Percentiles rank a stretch among this genome's conserved stretches.
phyloP scores from a whole-genome alignment of 257 asterid genomes.

The Solanum paucissectum region DNA sequence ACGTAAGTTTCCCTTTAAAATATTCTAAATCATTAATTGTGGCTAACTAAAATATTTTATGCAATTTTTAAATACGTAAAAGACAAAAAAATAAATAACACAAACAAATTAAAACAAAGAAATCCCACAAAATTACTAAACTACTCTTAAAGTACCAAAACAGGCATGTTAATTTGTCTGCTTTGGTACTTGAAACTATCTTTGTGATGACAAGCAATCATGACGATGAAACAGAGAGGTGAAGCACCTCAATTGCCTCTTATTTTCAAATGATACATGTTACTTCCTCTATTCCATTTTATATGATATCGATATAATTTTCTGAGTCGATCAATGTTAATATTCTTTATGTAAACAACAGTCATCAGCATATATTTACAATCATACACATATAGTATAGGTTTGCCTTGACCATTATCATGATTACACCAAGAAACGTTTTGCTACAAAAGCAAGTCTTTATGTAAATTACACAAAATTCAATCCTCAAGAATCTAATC shows the following conservation, averaged over 20 bases:
- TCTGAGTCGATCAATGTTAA: background rate
- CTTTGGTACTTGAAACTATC: background rate
- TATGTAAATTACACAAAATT: slow-evolving; percentile 2
- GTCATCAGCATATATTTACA: background rate
- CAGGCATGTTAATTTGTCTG: background rate
- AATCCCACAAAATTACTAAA: background rate
- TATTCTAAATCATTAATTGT: background rate
- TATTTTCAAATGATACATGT: background rate
- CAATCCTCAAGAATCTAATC: slow-evolving; percentile 33
- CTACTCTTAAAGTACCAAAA: background rate
- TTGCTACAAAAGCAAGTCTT: background rate
- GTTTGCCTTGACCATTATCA: background rate
- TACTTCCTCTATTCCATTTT: background rate
- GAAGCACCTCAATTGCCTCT: background rate
- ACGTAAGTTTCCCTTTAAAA: no score
- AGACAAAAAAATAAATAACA: background rate
- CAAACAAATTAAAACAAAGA: no score
- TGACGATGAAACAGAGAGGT: background rate
- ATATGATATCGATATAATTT: no score
- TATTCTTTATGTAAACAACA: background rate
- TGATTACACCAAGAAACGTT: background rate
- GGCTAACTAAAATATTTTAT: no score
- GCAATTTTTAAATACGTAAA: background rate
- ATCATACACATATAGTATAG: background rate
- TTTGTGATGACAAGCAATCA: background rate